These are phyloP conservation scores for Candida easanensis DNA, from an alignment of 805 yeast genomes.

Conservation along the genomic window DNA sequence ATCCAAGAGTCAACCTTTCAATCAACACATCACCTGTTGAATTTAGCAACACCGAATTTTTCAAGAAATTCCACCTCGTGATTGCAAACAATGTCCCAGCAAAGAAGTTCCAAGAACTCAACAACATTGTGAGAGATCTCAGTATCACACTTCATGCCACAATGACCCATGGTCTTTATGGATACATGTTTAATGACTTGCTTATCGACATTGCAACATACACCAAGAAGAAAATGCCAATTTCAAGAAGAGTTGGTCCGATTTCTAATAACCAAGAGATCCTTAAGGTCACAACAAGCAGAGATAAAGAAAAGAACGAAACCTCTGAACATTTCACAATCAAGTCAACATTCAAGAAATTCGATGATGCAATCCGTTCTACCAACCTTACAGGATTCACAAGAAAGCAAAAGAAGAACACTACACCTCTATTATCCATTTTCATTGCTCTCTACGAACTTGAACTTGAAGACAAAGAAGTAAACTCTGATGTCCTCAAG, in stretches of 20 bases:
- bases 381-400: slow-evolving; percentile 26
- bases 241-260: slow-evolving; percentile 51
- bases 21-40: slow-evolving; percentile 34
- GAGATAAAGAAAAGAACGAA: slow-evolving; percentile 34
- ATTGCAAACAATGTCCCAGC: slow-evolving; percentile 66
- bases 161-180: slow-evolving; percentile 76
- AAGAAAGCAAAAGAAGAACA: slow-evolving; percentile 41
- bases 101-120: slow-evolving; percentile 43
- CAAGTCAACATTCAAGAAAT: slow-evolving; percentile 35
- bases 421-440: slow-evolving; percentile 58
- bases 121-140: slow-evolving; percentile 51
- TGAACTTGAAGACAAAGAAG: slow-evolving; percentile 23
- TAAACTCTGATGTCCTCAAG: slow-evolving; percentile 31
- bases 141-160: slow-evolving; percentile 66
- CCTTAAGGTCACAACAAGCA: slow-evolving; percentile 32
- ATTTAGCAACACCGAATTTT: slow-evolving; percentile 33
- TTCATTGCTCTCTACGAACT: slow-evolving; percentile 56
- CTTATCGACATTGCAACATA: slow-evolving; percentile 56
- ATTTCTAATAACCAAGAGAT: slow-evolving; percentile 42
- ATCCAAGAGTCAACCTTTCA: slow-evolving; percentile 68
- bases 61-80: slow-evolving; percentile 60
- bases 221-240: slow-evolving; percentile 47
- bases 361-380: slow-evolving; percentile 33
- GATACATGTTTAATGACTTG: slow-evolving; percentile 78
- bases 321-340: slow-evolving; percentile 36